Conservation (phyloP, 768 basidiomycete genomes). For the Suillus hirtellus region DNA sequence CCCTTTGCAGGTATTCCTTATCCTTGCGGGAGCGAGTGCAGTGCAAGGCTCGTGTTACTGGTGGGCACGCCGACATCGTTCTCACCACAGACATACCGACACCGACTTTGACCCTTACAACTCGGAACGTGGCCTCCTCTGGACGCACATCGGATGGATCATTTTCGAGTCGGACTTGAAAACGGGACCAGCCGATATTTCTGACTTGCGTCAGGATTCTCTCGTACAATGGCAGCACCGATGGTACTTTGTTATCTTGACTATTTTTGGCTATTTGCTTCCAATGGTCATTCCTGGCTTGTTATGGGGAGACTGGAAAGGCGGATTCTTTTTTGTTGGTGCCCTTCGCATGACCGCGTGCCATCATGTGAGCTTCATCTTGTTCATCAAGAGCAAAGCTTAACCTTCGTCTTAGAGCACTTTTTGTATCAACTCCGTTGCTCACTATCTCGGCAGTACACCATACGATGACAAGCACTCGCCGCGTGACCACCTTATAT, state of each 20-base stretch:
- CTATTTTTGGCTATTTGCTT: conserved; percentile 69
- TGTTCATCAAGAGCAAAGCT: background rate
- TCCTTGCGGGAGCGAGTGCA: conserved; percentile 76
- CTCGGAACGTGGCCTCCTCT: conserved; percentile 72
- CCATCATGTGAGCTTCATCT: conserved; percentile 65
- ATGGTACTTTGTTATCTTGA: conserved; percentile 62
- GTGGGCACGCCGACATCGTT: conserved; percentile 85
- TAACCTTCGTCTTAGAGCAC: conserved; percentile 53
- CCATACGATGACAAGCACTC: conserved; percentile 81
- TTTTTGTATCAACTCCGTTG: conserved; percentile 88
- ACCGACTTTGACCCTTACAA: conserved; percentile 86
- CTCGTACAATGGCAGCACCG: conserved; percentile 80
- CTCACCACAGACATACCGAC: conserved; percentile 84
- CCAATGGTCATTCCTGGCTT: conserved; percentile 71
- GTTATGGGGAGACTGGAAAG: conserved; percentile 73
- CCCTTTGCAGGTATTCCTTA: conserved; percentile 69
- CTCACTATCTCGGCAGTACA: conserved; percentile 79
- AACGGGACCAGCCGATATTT: conserved; percentile 70
- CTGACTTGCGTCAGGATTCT: conserved; percentile 68
- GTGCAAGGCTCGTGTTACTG: conserved; percentile 87
- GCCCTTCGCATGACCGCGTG: conserved; percentile 70
- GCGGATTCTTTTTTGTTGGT: conserved; percentile 78
- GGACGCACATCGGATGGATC: conserved; percentile 87
- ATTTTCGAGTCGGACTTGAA: conserved; percentile 71
- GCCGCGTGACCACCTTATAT: conserved; percentile 77